Evolutionary conservation across 306 rosid species (phyloP), one percentile per base, ranked within the genome.

Genomic region (Parietaria judaica): DNA sequence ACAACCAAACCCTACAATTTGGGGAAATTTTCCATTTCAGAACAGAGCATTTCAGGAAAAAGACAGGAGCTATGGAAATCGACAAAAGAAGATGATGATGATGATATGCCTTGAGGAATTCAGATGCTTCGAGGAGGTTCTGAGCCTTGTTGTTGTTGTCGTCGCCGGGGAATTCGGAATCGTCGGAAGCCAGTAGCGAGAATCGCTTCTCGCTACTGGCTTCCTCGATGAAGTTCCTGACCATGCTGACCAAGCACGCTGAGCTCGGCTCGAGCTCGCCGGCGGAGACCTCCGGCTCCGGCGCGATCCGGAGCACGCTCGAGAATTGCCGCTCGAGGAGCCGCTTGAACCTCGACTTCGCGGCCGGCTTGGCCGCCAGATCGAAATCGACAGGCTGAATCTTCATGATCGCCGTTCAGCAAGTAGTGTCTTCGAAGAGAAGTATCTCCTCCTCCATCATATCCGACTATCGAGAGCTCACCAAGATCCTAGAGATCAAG

Each of bases 201-300:
- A 23, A 23, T 23, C 31, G 77, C 67, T 76, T 91, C 75, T 87
- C 97, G 75, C 59, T 80, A 67, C 64, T n/a, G n/a, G n/a, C 78
- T 54, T 80, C 96, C 66, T 91, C 98, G 9, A 91, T 83, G 78
- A 85, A 91, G 66, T 66, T 85, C 72, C 72, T 89, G 54, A 92
- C 98, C 98, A 92, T 92, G 60, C 74, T 88, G 53, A 84, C 79
- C 71, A 92, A 50, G 80, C 96, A 80, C 38, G 70, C 54, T 0
- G 98, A 88, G 54, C 83, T 86, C 53, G 96, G 96, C 59, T 92
- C 96, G 5, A 84, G 74, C 64, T 82, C 88, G 15, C 36, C 58
- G 43, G 7, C 16, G 46, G 54, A 53, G 12, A 66, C 88, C 51
- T 69, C 66, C n/a, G 64, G 47, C 36, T 64, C 63, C 11, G 74